A percentile compares a stretch with the other conserved stretches of the same genome.
These are phyloP conservation scores for Fomitiporia mediterranea DNA, from an alignment of 1,284 basidiomycete species.

Conservation along the genomic window DNA sequence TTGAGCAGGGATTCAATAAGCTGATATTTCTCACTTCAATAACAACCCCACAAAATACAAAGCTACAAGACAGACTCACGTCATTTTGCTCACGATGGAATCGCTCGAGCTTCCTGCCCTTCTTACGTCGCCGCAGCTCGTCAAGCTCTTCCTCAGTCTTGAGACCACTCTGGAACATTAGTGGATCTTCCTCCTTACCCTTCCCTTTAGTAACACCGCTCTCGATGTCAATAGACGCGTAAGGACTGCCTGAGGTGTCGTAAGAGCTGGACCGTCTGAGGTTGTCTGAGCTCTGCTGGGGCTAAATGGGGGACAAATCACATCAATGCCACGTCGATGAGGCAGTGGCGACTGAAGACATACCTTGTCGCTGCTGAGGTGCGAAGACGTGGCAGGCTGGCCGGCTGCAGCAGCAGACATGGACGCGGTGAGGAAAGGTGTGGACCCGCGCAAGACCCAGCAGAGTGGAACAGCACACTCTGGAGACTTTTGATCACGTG, in stretches of 20 bases:
- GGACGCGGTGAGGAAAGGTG: not conserved
- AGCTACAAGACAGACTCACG: constrained; percentile 35
- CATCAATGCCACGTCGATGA: not conserved
- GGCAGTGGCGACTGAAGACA: not conserved
- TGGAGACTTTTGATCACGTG: no score
- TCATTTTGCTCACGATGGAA: constrained; percentile 86
- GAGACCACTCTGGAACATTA: constrained; percentile 49
- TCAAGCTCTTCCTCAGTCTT: constrained; percentile 58
- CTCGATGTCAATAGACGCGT: constrained; percentile 26
- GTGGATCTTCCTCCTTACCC: constrained; percentile 46
- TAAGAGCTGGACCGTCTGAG: not conserved
- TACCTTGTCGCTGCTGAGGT: constrained; percentile 1
- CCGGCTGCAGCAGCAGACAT: not conserved
- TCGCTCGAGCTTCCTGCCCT: constrained; percentile 57
- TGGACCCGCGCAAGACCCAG: not conserved
- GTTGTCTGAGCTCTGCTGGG: constrained; percentile 6
- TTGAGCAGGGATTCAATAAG: constrained; percentile 84
- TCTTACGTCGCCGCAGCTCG: constrained; percentile 50
- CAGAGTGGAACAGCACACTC: constrained; percentile 1
- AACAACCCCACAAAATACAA: not conserved
- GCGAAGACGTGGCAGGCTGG: not conserved
- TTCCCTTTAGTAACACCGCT: constrained; percentile 18
- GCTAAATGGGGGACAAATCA: not conserved
- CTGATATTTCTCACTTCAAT: constrained; percentile 32
- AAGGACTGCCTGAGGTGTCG: not conserved